Base-by-base conservation (phyloP, 1,139 yeast genomes). In the Yamadazyma siamensis region DNA sequence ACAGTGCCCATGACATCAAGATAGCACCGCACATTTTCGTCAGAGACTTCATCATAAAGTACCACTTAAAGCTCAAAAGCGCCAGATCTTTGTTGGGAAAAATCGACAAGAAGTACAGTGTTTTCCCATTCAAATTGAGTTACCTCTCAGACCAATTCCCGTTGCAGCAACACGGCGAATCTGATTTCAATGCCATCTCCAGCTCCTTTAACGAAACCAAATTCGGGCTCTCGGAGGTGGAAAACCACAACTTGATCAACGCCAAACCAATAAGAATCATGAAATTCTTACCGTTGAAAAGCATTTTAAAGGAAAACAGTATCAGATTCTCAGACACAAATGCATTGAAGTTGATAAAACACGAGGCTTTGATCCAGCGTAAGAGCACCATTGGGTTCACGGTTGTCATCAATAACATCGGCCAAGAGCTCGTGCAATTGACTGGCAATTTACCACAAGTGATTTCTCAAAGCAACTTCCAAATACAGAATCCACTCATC, bases 91-190 rank as follows among this genome's bases (percentile, higher is more conserved):
- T 89, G 35, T 67, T 89, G 44, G 70, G 78, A 25, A 75, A 75
- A 40, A 74, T 87, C 39, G 95, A 87, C 55, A 77, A 75, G 43
- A 58, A 67, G 26, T 75, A 80, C 49, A 85, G 96, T 14, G 97
- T 91, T 23, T 91, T 75, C 59, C 97, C 98, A 35, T 87, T 91
- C 70, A 89, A 88, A 60, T 68, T 89, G 41, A 65, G 83, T 30
- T 80, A 82, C 54, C 61, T 82, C 31, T 69, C 83, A 11, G 65
- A 68, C 15, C 50, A 59, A 27, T 80, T 71, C 87, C 89, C 44
- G 5, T 58, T 78, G 27, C 56, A 69, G 29, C 52, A 59, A 26
- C 58, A 61, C 29, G 54, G 59, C 21, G 60, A 59, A 21, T 54
- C 54, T 22, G 72, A 59, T 51, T 61, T 57, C 50, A 59, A 46